A percentile compares a stretch with the other conserved stretches of the same genome.
Conservation (phyloP, 176 grass and related monocot species). For the Chrysopogon serrulatus region DNA sequence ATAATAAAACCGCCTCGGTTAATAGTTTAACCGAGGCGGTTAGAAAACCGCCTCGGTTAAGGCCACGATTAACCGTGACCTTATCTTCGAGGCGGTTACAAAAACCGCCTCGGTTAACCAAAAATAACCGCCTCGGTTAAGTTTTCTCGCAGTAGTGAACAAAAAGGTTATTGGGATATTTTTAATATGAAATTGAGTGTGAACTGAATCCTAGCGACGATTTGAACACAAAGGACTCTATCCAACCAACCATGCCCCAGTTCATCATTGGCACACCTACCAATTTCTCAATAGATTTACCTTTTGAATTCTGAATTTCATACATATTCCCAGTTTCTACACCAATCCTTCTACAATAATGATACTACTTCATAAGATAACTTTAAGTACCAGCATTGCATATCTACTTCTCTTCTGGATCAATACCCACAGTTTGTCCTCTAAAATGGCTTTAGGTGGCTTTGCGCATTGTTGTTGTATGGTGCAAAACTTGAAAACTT, state of each 20-base stretch:
- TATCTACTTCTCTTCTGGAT: neutral
- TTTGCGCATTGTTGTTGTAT: slow-evolving; percentile 34
- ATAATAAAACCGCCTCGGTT: too few species aligned
- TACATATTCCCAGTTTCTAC: neutral
- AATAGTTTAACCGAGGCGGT: too few species aligned
- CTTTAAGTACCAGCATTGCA: too few species aligned
- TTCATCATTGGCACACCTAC: neutral
- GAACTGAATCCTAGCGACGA: neutral
- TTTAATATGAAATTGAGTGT: too few species aligned
- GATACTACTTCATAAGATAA: too few species aligned
- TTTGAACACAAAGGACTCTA: neutral
- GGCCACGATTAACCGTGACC: too few species aligned
- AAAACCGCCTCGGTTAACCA: too few species aligned
- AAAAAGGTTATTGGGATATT: neutral
- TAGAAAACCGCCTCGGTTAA: too few species aligned
- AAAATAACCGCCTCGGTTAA: too few species aligned
- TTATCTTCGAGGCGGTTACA: too few species aligned
- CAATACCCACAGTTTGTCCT: neutral
- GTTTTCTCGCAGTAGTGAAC: too few species aligned
- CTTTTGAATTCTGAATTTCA: neutral
- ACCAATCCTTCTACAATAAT: neutral
- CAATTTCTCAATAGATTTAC: neutral
- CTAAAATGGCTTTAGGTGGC: slow-evolving; percentile 30
- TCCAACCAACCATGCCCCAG: neutral
- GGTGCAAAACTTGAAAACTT: slow-evolving; percentile 35